These are phyloP conservation scores for Balamuthia mandrillaris DNA, from an alignment of 208 protist species.

Conservation along the genomic window DNA sequence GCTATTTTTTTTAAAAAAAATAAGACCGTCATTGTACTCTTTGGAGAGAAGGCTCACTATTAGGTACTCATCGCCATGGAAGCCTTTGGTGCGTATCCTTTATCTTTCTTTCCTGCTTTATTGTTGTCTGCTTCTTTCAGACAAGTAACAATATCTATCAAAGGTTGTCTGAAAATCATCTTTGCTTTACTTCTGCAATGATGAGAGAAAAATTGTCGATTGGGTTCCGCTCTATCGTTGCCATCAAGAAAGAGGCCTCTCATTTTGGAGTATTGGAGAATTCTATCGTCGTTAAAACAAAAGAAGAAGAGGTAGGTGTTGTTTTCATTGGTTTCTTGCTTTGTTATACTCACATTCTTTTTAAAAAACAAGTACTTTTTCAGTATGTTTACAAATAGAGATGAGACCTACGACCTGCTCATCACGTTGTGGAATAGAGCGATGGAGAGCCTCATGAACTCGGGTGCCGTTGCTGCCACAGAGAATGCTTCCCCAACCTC, in stretches of 20 bases:
- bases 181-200: neutral
- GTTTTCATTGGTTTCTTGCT: neutral
- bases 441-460: neutral
- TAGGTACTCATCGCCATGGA: neutral
- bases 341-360: neutral
- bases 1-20: too few species aligned
- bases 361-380: slow-evolving; percentile 3
- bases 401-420: neutral
- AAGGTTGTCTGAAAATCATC: neutral
- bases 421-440: neutral
- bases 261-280: neutral
- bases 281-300: neutral
- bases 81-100: neutral
- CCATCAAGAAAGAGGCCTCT: neutral
- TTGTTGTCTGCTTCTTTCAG: neutral
- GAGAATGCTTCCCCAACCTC: too few species aligned
- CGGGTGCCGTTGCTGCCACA: neutral
- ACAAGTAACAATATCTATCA: neutral
- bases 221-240: neutral
- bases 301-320: neutral
- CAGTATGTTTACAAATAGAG: neutral
- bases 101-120: neutral
- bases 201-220: neutral
- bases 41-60: neutral
- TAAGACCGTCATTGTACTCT: too few species aligned